Evolutionary conservation across 108 stramenopile species (phyloP), one percentile per base, ranked within the genome.

Genomic region (Skeletonema tropicum): DNA sequence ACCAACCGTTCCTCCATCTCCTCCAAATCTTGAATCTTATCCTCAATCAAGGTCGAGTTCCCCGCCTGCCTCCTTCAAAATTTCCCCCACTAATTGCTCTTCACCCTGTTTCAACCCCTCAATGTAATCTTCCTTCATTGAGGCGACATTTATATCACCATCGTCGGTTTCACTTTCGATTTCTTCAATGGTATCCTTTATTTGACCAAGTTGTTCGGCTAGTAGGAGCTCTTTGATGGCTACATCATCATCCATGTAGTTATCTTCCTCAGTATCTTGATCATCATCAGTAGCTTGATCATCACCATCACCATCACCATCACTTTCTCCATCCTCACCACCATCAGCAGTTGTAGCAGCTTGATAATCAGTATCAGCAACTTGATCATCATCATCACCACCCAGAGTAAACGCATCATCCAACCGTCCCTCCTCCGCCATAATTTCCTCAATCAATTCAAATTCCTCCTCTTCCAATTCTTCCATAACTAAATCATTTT

Each of bases 141-240:
- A 0, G 0, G 42, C 59, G 5, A 33, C 26, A 21, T 2, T 68
- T 14, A 52, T 46, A 25, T 39, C 78, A 17, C 70, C 79, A 59
- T 74, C 68, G 52, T 79, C 60, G 21, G 46, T 31, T 31, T 73
- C 68, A 36, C 61, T 32, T 12, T 64, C 70, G 61, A 21, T 52
- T 72, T 71, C 78, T 55, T 61, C 52, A 57, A 79, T 72, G 38
- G 62, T 71, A 3, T 73, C 26, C 25, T 67, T 32, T 2, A 79
- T 45, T 5, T 79, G 59, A 15, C 61, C 59, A 48, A 79, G 36
- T 57, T 79, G 65, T 55, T 72, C 75, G n/a, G 76, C 64, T 45
- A 72, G 21, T 30, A 31, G 36, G 2, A 66, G 6, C 0, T 57
- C 52, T 66, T 52, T 5, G 49, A 7, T 1, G 10, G 45, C 19